Evolutionary conservation across 192 early-diverging fungal species (phyloP).

Genomic region (Coemansia sp.): DNA sequence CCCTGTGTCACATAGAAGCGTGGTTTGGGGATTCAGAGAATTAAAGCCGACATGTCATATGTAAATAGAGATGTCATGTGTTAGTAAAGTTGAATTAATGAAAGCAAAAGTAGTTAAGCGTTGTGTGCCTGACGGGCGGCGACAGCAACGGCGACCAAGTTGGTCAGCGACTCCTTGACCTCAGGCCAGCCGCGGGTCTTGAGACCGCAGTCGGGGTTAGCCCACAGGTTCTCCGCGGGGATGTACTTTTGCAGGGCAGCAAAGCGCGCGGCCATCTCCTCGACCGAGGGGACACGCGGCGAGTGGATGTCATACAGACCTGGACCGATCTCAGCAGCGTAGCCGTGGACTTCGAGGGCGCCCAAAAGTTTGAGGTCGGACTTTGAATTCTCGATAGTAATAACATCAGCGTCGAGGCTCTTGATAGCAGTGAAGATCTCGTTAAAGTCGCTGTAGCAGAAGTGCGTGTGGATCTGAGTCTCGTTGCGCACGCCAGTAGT

Average conservation of each 20-base stretch:
- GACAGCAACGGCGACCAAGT: slow-evolving; percentile 83
- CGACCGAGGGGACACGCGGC: slow-evolving; percentile 86
- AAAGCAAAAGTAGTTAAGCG: background rate
- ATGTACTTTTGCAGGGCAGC: slow-evolving; percentile 85
- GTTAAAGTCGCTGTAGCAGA: slow-evolving; percentile 99
- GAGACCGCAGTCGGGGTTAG: slow-evolving; percentile 98
- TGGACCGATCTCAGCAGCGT: slow-evolving; percentile 91
- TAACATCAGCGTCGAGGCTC: slow-evolving; percentile 92
- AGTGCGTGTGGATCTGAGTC: slow-evolving; percentile 97
- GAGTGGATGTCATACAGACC: slow-evolving; percentile 99
- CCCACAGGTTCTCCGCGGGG: slow-evolving; percentile 79
- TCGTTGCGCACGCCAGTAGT: slow-evolving; percentile 81
- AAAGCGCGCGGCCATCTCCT: slow-evolving; percentile 88
- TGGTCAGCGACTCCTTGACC: slow-evolving; percentile 80
- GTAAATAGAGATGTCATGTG: background rate
- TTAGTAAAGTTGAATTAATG: no score
- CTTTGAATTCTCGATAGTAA: slow-evolving; percentile 98
- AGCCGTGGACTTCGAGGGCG: slow-evolving; percentile 81
- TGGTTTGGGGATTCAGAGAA: background rate
- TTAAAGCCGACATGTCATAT: background rate
- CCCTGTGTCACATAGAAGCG: background rate
- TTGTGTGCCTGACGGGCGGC: slow-evolving; percentile 58
- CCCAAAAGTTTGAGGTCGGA: slow-evolving; percentile 93
- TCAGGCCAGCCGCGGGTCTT: slow-evolving; percentile 97
- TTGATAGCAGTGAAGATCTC: slow-evolving; percentile 96